A percentile compares a stretch with the other conserved stretches of the same genome.
Evolutionary conservation across 768 basidiomycete species (phyloP).

Genomic region (Tephrocybe sp.): DNA sequence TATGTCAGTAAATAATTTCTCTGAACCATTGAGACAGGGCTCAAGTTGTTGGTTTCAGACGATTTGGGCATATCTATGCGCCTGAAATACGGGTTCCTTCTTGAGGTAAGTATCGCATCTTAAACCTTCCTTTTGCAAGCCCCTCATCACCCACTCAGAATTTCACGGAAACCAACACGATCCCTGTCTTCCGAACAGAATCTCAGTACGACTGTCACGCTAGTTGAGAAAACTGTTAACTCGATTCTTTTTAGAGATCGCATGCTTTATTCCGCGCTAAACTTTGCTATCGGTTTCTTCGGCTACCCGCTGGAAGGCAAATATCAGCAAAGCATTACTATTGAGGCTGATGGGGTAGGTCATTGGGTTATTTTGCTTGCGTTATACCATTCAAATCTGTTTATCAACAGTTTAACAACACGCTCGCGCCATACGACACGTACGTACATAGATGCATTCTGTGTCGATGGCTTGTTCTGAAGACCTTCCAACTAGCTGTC

Average conservation of each 20-base stretch:
- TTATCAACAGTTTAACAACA: conserved; percentile 66
- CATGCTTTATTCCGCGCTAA: conserved; percentile 61
- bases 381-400: background rate
- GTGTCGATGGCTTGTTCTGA: background rate
- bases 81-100: conserved; percentile 76
- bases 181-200: conserved; percentile 81
- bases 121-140: background rate
- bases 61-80: conserved; percentile 70
- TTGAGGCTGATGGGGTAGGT: conserved; percentile 59
- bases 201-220: conserved; percentile 44
- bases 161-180: conserved; percentile 54
- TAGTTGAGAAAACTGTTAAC: background rate
- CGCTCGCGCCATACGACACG: conserved; percentile 82
- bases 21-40: background rate
- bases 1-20: conserved; percentile 49
- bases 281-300: conserved; percentile 75
- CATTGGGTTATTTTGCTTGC: conserved; percentile 12
- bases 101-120: conserved; percentile 39
- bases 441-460: conserved; percentile 28
- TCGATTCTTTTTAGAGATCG: conserved; percentile 48
- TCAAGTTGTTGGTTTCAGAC: conserved; percentile 28
- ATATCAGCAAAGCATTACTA: conserved; percentile 75
- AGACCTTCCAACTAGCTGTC: conserved; percentile 43
- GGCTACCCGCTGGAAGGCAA: conserved; percentile 69
- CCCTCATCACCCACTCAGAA: conserved; percentile 31